A percentile compares a stretch with the other conserved stretches of the same genome.
Evolutionary conservation across 805 yeast genomes (phyloP).

Genomic region (Danielia oregonensis): DNA sequence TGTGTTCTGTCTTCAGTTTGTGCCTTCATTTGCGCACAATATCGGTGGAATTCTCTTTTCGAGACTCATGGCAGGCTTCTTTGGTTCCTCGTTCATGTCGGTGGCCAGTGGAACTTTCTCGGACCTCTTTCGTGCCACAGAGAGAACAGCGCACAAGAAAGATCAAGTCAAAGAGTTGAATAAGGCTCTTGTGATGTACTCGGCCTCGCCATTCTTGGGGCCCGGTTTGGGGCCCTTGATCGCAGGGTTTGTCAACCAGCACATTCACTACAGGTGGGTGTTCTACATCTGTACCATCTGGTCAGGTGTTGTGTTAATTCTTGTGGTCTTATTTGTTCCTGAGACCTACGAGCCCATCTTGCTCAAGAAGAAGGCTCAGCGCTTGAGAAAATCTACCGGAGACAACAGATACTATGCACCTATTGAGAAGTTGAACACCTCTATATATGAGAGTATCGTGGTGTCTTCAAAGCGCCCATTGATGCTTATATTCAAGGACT

Average conservation of each 20-base stretch:
- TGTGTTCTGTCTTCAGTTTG: constrained; percentile 20
- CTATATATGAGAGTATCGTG: constrained; percentile 17
- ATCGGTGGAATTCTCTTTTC: constrained; percentile 26
- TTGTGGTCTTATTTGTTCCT: constrained; percentile 22
- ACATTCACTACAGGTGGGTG: constrained; percentile 22
- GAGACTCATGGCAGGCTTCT: constrained; percentile 24
- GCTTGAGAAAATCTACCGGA: constrained; percentile 31
- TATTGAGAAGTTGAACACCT: constrained; percentile 23
- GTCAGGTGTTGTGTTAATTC: constrained; percentile 16
- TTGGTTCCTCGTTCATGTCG: constrained; percentile 25
- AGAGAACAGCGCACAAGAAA: constrained; percentile 9
- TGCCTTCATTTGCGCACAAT: constrained; percentile 23
- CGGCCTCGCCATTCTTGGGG: constrained; percentile 28
- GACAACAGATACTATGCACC: constrained; percentile 39
- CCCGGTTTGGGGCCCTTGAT: constrained; percentile 29
- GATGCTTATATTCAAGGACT: constrained; percentile 22
- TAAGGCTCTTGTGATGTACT: constrained; percentile 24
- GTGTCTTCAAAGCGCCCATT: constrained; percentile 22
- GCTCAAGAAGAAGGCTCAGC: constrained; percentile 20
- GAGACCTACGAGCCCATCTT: constrained; percentile 28
- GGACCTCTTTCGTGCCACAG: constrained; percentile 20
- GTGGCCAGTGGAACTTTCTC: constrained; percentile 29
- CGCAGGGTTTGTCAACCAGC: constrained; percentile 23
- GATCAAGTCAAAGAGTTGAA: constrained; percentile 11
- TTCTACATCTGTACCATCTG: constrained; percentile 25